Evolutionary conservation across 805 yeast species (phyloP).

Genomic region (Diddensiella caesifluorescens): DNA sequence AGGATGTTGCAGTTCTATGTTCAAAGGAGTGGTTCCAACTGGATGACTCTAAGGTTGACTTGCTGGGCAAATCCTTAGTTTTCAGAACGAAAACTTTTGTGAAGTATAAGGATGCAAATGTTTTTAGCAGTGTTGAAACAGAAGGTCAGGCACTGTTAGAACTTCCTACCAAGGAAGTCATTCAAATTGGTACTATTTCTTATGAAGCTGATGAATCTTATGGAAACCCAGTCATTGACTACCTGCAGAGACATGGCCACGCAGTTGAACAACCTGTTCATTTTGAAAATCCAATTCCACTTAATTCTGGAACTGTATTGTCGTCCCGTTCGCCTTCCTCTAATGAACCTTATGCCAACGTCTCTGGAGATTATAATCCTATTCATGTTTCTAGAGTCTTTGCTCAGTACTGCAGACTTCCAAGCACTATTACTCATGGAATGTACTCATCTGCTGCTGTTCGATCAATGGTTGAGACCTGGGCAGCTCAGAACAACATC

Average conservation of each 20-base stretch:
- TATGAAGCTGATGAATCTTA: constrained; percentile 89
- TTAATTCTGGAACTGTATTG: constrained; percentile 49
- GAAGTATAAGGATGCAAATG: constrained; percentile 68
- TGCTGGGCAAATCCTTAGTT: constrained; percentile 73
- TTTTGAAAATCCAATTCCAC: constrained; percentile 86
- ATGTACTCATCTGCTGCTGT: constrained; percentile 97
- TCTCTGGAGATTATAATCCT: constrained; percentile 97
- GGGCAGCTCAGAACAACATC: constrained; percentile 97
- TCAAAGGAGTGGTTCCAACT: constrained; percentile 98
- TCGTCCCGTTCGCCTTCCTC: constrained; percentile 79
- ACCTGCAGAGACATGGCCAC: constrained; percentile 83
- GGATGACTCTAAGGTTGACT: constrained; percentile 51
- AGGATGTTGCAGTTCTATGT: constrained; percentile 87
- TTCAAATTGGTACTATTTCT: constrained; percentile 75
- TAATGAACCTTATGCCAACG: constrained; percentile 93
- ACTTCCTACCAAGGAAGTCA: constrained; percentile 84
- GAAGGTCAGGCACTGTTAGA: constrained; percentile 82
- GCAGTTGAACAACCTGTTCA: constrained; percentile 90
- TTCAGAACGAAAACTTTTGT: constrained; percentile 86
- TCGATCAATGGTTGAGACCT: constrained; percentile 90
- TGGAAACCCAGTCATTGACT: constrained; percentile 97
- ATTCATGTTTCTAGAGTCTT: constrained; percentile 95
- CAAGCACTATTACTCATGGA: constrained; percentile 98
- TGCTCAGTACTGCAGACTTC: constrained; percentile 86
- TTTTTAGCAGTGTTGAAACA: constrained; percentile 76